Conservation (phyloP, 225 moss, liverwort and hornwort species). For the Marchantia paleacea region DNA sequence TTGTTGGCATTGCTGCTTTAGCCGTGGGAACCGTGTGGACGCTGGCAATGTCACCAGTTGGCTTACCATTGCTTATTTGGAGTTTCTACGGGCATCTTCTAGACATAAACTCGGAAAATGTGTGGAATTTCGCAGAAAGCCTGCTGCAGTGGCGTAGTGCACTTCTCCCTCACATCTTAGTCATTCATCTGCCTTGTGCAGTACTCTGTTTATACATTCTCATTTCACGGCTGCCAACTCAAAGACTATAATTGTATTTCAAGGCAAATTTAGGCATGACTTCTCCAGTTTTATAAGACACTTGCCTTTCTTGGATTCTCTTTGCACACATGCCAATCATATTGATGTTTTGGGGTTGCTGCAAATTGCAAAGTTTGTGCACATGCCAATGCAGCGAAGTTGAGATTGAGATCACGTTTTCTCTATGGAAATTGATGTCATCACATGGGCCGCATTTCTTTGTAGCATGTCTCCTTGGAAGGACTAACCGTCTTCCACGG, state of each 20-base stretch:
- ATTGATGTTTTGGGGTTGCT: no score
- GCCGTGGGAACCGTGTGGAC: slow-evolving; percentile 37
- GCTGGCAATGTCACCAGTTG: slow-evolving; percentile 60
- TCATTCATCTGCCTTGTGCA: slow-evolving; percentile 82
- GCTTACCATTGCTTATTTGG: slow-evolving; percentile 42
- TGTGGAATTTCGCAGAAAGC: slow-evolving; percentile 74
- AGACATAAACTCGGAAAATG: slow-evolving; percentile 41
- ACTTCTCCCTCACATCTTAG: slow-evolving; percentile 61
- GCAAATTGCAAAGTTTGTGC: no score
- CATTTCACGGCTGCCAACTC: slow-evolving; percentile 30
- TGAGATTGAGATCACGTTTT: no score
- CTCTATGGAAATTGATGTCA: no score
- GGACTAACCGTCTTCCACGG: no score
- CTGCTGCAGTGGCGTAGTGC: slow-evolving; percentile 80
- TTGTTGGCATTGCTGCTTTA: slow-evolving; percentile 18
- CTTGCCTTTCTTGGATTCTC: not conserved
- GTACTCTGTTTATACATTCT: slow-evolving; percentile 66
- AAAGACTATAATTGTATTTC: not conserved
- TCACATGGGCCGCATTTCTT: no score
- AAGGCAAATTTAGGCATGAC: not conserved
- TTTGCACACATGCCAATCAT: not conserved
- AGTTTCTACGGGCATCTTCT: slow-evolving; percentile 41
- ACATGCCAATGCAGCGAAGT: no score
- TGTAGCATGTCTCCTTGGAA: no score
- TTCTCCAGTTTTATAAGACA: not conserved